Conservation (phyloP, 257 asterid species). For the Marsdenia floribunda region DNA sequence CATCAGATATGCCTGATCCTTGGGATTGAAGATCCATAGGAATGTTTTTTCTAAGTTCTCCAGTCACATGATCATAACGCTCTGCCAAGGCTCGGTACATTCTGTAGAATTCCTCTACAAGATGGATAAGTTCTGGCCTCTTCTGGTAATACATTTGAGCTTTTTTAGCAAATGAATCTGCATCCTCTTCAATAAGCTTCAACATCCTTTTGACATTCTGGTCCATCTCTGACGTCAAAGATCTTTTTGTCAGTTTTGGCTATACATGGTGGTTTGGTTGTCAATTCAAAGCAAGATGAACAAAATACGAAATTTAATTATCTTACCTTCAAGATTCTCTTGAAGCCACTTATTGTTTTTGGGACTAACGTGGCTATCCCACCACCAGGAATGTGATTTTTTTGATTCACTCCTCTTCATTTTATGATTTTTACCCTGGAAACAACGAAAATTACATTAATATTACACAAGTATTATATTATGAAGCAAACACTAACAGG, state of each 20-base stretch:
- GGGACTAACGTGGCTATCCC: constrained; percentile 90
- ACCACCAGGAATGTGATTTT: constrained; percentile 88
- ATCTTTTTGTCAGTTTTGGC: constrained; percentile 29
- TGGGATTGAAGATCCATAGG: constrained; percentile 91
- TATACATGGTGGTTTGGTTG: constrained; percentile 13
- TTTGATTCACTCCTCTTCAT: constrained; percentile 51
- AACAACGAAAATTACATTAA: constrained; percentile 7
- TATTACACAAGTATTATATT: background rate
- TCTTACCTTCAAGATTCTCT: constrained; percentile 76
- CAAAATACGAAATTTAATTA: background rate
- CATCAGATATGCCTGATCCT: constrained; percentile 74
- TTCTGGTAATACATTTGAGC: constrained; percentile 91
- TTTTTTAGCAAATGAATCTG: constrained; percentile 81
- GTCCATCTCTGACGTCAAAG: constrained; percentile 73
- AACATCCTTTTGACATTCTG: constrained; percentile 64
- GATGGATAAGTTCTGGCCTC: constrained; percentile 67
- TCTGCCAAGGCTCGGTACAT: constrained; percentile 80
- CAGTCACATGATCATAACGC: constrained; percentile 69
- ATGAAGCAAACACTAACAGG: background rate
- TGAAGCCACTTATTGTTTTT: constrained; percentile 84
- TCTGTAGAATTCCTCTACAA: constrained; percentile 71
- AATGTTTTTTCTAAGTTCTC: constrained; percentile 60
- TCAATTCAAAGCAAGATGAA: background rate
- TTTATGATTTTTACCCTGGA: constrained; percentile 47
- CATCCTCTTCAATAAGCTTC: constrained; percentile 79